Base-by-base conservation (phyloP, 495 filamentous ascomycete genomes). In the Chaetomium fimeti region DNA sequence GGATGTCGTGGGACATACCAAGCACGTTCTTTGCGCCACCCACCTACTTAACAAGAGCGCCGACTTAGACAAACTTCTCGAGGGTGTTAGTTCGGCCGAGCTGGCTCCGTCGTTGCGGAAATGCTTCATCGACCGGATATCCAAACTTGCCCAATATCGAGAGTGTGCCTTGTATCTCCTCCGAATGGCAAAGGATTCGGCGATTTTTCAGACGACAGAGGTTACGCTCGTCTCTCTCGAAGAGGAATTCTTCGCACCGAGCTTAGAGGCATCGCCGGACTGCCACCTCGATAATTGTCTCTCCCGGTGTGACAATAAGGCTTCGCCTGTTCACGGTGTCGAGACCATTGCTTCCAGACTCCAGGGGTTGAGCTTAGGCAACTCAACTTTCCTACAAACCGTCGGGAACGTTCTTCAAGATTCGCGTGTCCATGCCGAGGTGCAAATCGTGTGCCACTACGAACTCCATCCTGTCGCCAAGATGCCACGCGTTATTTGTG, bases 351-450 rank as follows among this genome's bases (percentile, higher is more conserved):
- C 9, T 25, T 45, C 56, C 13, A 27, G 9, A 5, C 38, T 58
- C 2, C 15, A 13, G 3, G 24, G 11, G 0, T 18, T 66, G 42
- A 43, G 58, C 18, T 49, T 7, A 2, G 27, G n/a, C 15, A 51
- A 64, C 16, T 51, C 38, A 22, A 25, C 25, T 4, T 63, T 66
- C 12, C n/a, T 15, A 2, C 22, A 22, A 11, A 54, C n/a, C 1
- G 24, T 68, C 9, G 64, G 11, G n/a, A 64, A 67, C 25, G 65
- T 60, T 6, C 55, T 77, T 12, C 55, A 36, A 3, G 69, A 77
- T 6, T 72, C 71, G 0, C 79, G 76, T 49, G 73, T 84, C 27
- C 80, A 84, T 62, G 81, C 82, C 36, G 80, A 84, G 68, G 77
- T 84, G 12, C 80, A 82, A 58, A 73, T 84, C 40, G 63, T 82